These are phyloP conservation scores for Dimargaris xerosporica DNA, from an alignment of 192 early-diverging fungal genomes.

Conservation along the genomic window DNA sequence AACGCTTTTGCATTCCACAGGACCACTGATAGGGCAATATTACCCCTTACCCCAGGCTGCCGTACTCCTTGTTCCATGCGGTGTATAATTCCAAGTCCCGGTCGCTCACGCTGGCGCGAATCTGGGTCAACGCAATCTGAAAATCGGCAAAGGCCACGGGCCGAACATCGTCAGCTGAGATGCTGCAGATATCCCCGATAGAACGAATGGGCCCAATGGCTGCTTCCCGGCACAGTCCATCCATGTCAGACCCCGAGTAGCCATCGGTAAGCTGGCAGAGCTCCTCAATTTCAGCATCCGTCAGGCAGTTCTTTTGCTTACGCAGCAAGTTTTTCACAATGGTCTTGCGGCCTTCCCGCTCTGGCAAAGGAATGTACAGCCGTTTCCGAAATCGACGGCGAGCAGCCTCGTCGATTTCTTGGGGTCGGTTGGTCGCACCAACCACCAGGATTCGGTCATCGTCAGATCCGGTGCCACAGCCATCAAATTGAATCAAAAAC, in stretches of 20 bases:
- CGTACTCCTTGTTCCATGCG: constrained; percentile 60
- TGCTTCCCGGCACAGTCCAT: constrained; percentile 61
- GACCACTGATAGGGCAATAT: no score
- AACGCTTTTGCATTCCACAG: no score
- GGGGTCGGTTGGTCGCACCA: constrained; percentile 63
- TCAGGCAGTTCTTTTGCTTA: constrained; percentile 33
- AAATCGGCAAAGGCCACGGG: constrained; percentile 64
- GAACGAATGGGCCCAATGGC: constrained; percentile 60
- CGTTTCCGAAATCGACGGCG: constrained; percentile 54
- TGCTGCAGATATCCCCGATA: constrained; percentile 38
- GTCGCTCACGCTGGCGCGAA: constrained; percentile 71
- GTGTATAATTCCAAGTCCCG: constrained; percentile 60
- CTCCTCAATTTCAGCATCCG: no score
- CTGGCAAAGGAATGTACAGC: constrained; percentile 77
- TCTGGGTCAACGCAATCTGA: constrained; percentile 60
- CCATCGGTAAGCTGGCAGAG: constrained; percentile 17
- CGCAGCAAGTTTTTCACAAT: constrained; percentile 49
- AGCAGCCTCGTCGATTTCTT: constrained; percentile 89
- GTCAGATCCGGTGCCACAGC: constrained; percentile 56
- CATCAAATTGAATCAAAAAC: constrained; percentile 66
- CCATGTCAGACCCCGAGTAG: constrained; percentile 83
- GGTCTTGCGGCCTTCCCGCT: constrained; percentile 39
- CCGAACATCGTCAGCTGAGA: constrained; percentile 48
- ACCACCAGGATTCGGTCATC: constrained; percentile 51
- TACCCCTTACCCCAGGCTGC: constrained; percentile 18